Percentiles rank a stretch among this genome's conserved stretches.
phyloP scores from a whole-genome alignment of 1,284 basidiomycete genomes.

The Sanghuangporus weigelae region DNA sequence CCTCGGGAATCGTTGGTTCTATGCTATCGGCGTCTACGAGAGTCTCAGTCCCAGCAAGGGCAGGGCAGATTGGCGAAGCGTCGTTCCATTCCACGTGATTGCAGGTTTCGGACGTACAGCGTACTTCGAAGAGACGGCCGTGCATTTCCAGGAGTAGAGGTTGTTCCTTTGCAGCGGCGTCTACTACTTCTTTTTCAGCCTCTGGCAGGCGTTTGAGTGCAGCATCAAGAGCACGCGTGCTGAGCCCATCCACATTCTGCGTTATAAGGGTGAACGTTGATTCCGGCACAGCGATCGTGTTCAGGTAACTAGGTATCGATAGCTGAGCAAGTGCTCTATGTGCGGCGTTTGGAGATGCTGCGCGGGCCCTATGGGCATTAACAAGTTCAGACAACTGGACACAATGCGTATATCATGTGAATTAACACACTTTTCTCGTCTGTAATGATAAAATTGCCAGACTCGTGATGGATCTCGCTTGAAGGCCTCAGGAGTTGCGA shows the following conservation, averaged over 20 bases:
- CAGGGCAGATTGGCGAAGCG: slow-evolving; percentile 45
- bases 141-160: slow-evolving; percentile 58
- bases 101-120: slow-evolving; percentile 43
- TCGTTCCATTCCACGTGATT: slow-evolving; percentile 36
- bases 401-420: not conserved
- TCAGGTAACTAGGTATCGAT: slow-evolving; percentile 34
- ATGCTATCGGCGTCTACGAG: slow-evolving; percentile 32
- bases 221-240: slow-evolving; percentile 30
- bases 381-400: not conserved
- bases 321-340: slow-evolving; percentile 48
- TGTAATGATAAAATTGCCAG: slow-evolving; percentile 64
- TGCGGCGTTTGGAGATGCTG: slow-evolving; percentile 50
- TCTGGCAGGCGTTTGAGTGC: slow-evolving; percentile 9
- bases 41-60: slow-evolving; percentile 46
- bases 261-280: slow-evolving; percentile 53
- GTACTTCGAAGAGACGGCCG: slow-evolving; percentile 51
- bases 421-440: slow-evolving; percentile 43
- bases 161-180: slow-evolving; percentile 18
- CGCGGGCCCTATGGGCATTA: slow-evolving; percentile 34
- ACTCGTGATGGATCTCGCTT: slow-evolving; percentile 44
- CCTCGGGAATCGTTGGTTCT: slow-evolving; percentile 39
- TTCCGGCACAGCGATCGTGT: slow-evolving; percentile 32
- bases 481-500: slow-evolving; percentile 59
- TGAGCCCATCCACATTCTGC: slow-evolving; percentile 65
- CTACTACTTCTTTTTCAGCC: slow-evolving; percentile 3